These are phyloP conservation scores for Aspergillus flavus DNA, from an alignment of 2,329 filamentous ascomycete species.

Conservation along the genomic window DNA sequence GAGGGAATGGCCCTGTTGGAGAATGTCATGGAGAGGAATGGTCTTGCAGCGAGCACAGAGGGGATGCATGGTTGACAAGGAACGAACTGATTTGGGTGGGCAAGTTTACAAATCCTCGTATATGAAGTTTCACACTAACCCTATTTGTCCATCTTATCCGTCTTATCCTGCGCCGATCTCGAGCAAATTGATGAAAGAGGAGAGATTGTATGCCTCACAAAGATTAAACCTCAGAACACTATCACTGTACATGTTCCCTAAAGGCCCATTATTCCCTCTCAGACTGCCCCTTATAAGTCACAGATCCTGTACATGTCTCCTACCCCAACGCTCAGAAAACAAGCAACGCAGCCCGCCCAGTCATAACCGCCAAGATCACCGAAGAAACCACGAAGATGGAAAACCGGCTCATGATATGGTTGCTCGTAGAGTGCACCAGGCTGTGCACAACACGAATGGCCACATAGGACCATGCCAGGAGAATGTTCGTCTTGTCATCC, in stretches of 20 bases:
- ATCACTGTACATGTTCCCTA: neutral
- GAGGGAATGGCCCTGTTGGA: neutral
- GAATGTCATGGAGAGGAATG: neutral
- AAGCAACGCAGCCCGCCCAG: constrained; percentile 20
- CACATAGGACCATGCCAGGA: constrained; percentile 48
- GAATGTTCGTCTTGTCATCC: constrained; percentile 27
- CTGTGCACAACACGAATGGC: constrained; percentile 44
- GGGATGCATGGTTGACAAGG: neutral
- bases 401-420: constrained; percentile 42
- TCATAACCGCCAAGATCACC: constrained; percentile 34
- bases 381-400: constrained; percentile 35
- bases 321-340: constrained; percentile 5
- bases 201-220: neutral
- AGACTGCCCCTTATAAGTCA: neutral
- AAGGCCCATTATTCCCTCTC: neutral
- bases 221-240: neutral
- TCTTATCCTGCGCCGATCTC: neutral
- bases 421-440: constrained; percentile 42
- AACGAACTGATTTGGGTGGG: neutral
- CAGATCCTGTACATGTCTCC: neutral
- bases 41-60: neutral
- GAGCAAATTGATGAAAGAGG: neutral
- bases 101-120: neutral
- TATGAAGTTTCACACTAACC: neutral
- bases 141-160: neutral